A percentile compares a stretch with the other conserved stretches of the same genome.
phyloP scores from a whole-genome alignment of 2,329 filamentous ascomycete species.

The Penicillium sumatraense region DNA sequence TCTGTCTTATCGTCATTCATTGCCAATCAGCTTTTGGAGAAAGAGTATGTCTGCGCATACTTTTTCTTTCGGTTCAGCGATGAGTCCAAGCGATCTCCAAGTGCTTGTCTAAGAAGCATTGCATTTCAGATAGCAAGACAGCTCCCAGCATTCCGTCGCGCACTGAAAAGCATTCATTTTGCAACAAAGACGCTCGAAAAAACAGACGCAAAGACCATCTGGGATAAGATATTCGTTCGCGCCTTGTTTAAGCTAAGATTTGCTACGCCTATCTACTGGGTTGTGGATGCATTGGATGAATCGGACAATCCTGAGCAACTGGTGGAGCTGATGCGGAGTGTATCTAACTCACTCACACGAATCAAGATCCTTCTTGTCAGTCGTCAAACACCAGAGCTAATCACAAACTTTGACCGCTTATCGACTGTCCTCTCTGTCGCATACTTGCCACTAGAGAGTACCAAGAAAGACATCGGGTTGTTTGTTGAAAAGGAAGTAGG shows the following conservation, averaged over 20 bases:
- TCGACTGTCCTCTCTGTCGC: not conserved
- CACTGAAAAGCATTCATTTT: conserved; percentile 11
- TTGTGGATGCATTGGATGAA: conserved; percentile 31
- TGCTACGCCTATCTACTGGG: conserved; percentile 19
- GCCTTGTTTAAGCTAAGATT: conserved; percentile 10
- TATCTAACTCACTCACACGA: conserved; percentile 3
- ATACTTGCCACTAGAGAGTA: not conserved
- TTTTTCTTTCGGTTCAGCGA: conserved; percentile 43
- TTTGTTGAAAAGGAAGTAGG: not conserved
- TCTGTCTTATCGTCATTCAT: conserved; percentile 36
- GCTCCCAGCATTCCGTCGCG: conserved; percentile 7
- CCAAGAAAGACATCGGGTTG: not conserved
- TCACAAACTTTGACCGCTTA: not conserved
- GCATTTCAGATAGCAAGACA: conserved; percentile 32
- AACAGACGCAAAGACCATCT: conserved; percentile 1
- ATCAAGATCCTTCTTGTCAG: conserved; percentile 27
- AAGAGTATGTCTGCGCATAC: conserved; percentile 28
- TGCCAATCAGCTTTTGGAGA: conserved; percentile 26
- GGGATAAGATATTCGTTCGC: conserved; percentile 17
- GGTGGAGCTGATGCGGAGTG: not conserved
- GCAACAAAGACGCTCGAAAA: conserved; percentile 5
- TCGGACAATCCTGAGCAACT: conserved; percentile 2
- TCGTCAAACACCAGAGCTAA: conserved; percentile 4
- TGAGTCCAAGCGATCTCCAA: conserved; percentile 18
- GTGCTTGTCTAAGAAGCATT: conserved; percentile 33